Conservation (phyloP, 2,329 filamentous ascomycete species). For the Aspergillus puulaauensis region DNA sequence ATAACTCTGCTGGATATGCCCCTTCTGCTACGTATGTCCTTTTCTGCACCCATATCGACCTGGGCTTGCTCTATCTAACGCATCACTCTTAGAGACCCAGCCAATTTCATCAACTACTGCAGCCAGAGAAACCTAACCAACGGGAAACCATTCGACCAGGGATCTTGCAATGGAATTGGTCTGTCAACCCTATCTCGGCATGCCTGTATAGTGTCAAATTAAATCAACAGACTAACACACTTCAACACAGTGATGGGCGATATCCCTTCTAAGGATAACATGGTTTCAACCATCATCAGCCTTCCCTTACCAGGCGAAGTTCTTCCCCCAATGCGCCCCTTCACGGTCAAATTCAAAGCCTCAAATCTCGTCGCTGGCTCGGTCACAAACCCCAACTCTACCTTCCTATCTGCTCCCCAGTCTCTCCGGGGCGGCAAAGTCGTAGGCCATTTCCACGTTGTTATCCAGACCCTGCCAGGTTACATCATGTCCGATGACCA, state of each 20-base stretch:
- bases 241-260: slow-evolving; percentile 7
- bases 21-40: slow-evolving; percentile 3
- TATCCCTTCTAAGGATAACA: slow-evolving; percentile 1
- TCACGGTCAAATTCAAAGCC: background rate
- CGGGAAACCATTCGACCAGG: background rate
- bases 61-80: too few relatives aligned
- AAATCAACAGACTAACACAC: background rate
- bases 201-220: too few relatives aligned
- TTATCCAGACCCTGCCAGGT: background rate
- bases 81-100: background rate
- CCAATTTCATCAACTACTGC: slow-evolving; percentile 12
- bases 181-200: too few relatives aligned
- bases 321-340: background rate
- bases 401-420: slow-evolving; percentile 6
- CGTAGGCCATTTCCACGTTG: slow-evolving; percentile 5
- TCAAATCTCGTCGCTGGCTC: slow-evolving; percentile 1
- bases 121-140: slow-evolving; percentile 1
- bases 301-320: background rate
- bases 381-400: slow-evolving; percentile 3
- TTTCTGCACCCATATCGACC: background rate
- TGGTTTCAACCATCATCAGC: slow-evolving; percentile 10
- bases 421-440: slow-evolving; percentile 1
- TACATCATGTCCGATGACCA: background rate
- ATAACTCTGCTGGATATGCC: slow-evolving; percentile 3
- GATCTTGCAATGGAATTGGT: slow-evolving; percentile 8